These are phyloP conservation scores for Starmerella apicola DNA, from an alignment of 805 yeast genomes.

Conservation along the genomic window DNA sequence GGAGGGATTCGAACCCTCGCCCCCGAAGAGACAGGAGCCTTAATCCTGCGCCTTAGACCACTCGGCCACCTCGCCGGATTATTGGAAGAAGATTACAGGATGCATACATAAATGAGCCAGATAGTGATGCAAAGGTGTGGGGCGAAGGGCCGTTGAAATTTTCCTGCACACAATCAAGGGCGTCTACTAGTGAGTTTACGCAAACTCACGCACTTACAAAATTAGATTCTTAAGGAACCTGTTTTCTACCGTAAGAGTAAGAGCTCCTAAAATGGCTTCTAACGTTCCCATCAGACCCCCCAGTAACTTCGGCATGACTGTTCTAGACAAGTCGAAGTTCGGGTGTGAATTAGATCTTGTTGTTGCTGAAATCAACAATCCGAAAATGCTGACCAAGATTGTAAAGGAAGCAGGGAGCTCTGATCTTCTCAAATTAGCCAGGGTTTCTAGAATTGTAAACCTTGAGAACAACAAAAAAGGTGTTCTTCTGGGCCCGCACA, in stretches of 20 bases:
- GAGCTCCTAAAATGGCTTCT: not conserved
- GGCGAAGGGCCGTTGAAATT: no score
- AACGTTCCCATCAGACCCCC: slow-evolving; percentile 41
- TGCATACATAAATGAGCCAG: no score
- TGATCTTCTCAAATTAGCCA: slow-evolving; percentile 59
- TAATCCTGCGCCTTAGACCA: slow-evolving; percentile 23
- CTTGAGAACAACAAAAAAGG: slow-evolving; percentile 33
- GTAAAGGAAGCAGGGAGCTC: slow-evolving; percentile 39
- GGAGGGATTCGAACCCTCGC: slow-evolving; percentile 23
- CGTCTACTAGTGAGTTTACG: no score
- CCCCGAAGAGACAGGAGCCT: slow-evolving; percentile 22
- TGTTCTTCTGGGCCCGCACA: slow-evolving; percentile 42
- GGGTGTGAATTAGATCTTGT: slow-evolving; percentile 43
- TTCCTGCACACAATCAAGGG: no score
- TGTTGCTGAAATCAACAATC: slow-evolving; percentile 59
- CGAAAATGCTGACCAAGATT: slow-evolving; percentile 45
- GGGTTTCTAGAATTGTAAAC: slow-evolving; percentile 56
- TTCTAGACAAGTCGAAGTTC: slow-evolving; percentile 57
- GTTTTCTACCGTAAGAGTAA: not conserved
- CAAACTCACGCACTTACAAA: not conserved
- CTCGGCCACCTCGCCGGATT: slow-evolving; percentile 21
- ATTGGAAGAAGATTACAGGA: not conserved
- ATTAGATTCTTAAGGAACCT: not conserved
- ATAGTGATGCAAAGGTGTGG: no score
- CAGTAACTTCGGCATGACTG: slow-evolving; percentile 47